A percentile compares a stretch with the other conserved stretches of the same genome.
phyloP scores from a whole-genome alignment of 1,284 basidiomycete genomes.

The Leccinum pseudoinsigne region DNA sequence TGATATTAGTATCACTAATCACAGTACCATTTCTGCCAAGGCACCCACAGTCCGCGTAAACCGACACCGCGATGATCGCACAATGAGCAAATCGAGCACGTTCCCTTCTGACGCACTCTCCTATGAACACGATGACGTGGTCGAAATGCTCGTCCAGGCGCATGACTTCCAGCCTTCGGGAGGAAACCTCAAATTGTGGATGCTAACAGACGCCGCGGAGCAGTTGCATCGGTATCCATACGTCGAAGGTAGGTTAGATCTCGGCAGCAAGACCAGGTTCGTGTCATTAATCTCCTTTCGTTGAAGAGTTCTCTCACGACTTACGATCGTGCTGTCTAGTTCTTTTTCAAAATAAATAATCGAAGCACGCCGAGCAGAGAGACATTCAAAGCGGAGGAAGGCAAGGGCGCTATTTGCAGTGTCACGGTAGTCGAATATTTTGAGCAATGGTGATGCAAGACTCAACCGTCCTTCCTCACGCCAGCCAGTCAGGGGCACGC shows the following conservation, averaged over 20 bases:
- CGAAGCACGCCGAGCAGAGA: background rate
- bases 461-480: too few relatives aligned
- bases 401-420: slow-evolving; percentile 16
- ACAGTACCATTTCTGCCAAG: background rate
- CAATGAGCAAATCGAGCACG: slow-evolving; percentile 40
- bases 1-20: background rate
- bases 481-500: background rate
- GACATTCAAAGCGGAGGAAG: slow-evolving; percentile 7
- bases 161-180: slow-evolving; percentile 33
- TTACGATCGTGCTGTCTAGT: slow-evolving; percentile 8
- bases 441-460: slow-evolving; percentile 4
- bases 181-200: slow-evolving; percentile 41
- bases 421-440: slow-evolving; percentile 17
- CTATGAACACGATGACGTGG: slow-evolving; percentile 39
- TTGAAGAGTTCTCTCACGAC: background rate
- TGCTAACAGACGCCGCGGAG: slow-evolving; percentile 38
- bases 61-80: slow-evolving; percentile 3
- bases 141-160: slow-evolving; percentile 39
- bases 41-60: background rate
- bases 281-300: slow-evolving; percentile 7
- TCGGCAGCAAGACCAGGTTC: slow-evolving; percentile 40
- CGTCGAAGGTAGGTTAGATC: slow-evolving; percentile 20
- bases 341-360: slow-evolving; percentile 23
- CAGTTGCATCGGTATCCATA: slow-evolving; percentile 29
- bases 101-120: slow-evolving; percentile 36